Evolutionary conservation across 345 rosid species (phyloP).

Genomic region (Syzygium aromaticum): DNA sequence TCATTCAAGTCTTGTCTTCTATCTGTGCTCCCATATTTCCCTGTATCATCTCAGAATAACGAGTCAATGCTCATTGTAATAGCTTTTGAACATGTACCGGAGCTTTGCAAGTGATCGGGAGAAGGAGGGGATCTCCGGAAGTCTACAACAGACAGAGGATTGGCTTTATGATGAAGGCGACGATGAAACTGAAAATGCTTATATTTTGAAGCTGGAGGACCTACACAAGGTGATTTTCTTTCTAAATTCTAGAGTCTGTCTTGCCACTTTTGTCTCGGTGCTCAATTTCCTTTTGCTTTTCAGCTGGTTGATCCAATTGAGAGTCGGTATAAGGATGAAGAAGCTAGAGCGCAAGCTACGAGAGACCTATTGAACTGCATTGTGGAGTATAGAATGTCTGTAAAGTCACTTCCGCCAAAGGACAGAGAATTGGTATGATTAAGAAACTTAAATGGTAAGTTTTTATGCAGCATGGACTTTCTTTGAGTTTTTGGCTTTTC

Average conservation of each 20-base stretch:
- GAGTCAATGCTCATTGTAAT: slow-evolving; percentile 1
- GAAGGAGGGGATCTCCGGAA: slow-evolving; percentile 43
- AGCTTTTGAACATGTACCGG: slow-evolving; percentile 47
- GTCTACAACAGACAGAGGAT: slow-evolving; percentile 48
- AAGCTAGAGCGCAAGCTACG: slow-evolving; percentile 35
- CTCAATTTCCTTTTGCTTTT: background rate
- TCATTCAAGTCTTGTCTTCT: background rate
- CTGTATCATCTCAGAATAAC: background rate
- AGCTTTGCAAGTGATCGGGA: slow-evolving; percentile 39
- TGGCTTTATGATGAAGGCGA: slow-evolving; percentile 62
- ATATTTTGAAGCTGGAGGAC: slow-evolving; percentile 29
- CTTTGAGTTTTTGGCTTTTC: background rate
- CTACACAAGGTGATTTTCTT: slow-evolving; percentile 28
- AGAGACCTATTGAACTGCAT: slow-evolving; percentile 29
- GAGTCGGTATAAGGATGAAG: slow-evolving; percentile 40
- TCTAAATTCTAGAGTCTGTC: background rate
- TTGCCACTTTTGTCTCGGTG: background rate
- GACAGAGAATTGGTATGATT: slow-evolving; percentile 27
- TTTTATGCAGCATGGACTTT: background rate
- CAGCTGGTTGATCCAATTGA: slow-evolving; percentile 52
- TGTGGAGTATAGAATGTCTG: slow-evolving; percentile 22
- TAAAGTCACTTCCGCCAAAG: slow-evolving; percentile 25
- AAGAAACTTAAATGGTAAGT: background rate
- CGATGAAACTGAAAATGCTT: slow-evolving; percentile 45
- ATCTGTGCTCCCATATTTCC: background rate